These are phyloP conservation scores for Phlebopus sp. DNA, from an alignment of 1,284 basidiomycete species.

Conservation along the genomic window DNA sequence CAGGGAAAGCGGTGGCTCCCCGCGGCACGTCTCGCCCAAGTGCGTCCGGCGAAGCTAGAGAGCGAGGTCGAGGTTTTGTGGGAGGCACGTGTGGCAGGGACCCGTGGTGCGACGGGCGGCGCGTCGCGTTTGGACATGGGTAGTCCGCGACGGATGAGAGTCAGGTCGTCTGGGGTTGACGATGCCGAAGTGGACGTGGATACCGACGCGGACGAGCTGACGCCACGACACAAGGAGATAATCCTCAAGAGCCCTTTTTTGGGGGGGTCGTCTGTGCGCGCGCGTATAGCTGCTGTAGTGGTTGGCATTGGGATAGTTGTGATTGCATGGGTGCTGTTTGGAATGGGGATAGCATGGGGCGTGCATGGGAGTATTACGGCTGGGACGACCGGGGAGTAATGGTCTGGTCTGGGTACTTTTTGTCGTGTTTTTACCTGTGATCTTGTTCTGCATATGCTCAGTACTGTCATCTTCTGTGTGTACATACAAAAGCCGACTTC, in stretches of 20 bases:
- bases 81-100: neutral
- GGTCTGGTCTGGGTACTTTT: neutral
- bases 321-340: conserved; percentile 46
- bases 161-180: conserved; percentile 6
- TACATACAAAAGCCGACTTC: no score
- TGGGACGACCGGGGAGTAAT: conserved; percentile 39
- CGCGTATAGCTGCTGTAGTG: conserved; percentile 27
- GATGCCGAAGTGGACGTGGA: conserved; percentile 1
- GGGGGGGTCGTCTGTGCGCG: neutral
- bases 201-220: conserved; percentile 14
- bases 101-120: no score
- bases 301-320: conserved; percentile 34
- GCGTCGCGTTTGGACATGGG: no score
- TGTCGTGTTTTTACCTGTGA: no score
- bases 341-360: conserved; percentile 43
- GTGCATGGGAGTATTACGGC: conserved; percentile 39
- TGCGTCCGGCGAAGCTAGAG: conserved; percentile 32
- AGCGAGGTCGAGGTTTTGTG: conserved; percentile 35
- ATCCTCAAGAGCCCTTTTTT: conserved; percentile 3
- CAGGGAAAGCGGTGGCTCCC: conserved; percentile 28
- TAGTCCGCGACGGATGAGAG: conserved; percentile 11
- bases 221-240: neutral
- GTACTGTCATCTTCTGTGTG: no score
- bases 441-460: no score
- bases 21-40: conserved; percentile 41